Evolutionary conservation across 768 basidiomycete genomes (phyloP), one percentile per base, ranked within the genome.

Genomic region (Lentinus tigrinus): DNA sequence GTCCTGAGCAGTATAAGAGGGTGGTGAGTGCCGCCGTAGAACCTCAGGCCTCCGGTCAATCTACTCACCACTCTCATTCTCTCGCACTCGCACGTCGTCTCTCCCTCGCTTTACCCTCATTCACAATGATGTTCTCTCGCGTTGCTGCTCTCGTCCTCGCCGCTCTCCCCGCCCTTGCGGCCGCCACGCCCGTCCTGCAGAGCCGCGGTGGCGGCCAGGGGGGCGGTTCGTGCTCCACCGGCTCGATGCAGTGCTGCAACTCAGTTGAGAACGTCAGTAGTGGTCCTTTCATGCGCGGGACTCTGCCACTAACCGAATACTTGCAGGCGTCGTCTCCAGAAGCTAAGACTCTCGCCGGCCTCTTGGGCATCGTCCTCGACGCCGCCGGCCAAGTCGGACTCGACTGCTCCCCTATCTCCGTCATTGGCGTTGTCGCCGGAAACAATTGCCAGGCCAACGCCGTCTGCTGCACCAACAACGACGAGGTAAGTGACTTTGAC

Each of bases 181-280:
- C 31, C 31, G 31, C 31, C 31, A 31, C 48, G 43, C 56, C 56
- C 49, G 31, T 31, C 31, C 56, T 57, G 23, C 48, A 19, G 42
- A n/a, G 34, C 36, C 57, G 57, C 21, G 44, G 44, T 14, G 47
- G 31, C 42, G 21, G 13, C 4, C 17, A 16, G 9, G 19, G 16
- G 6, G 17, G 39, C 39, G 6, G 26, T 26, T n/a, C 24, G 28
- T 60, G 59, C 50, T 52, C 50, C 0, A 60, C 59, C n/a, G 59
- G 59, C 16, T 10, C 36, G 17, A 6, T 56, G 21, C 54, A 60
- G 50, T 60, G 59, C 54, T 60, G 59, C 50, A 14, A 60, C 27
- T 26, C 13, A 10, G 24, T 36, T 4, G 19, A 52, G 39, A 40
- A 6, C 39, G 39, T 40, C 39, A 40, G 39, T 40, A 16, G 11